These are phyloP conservation scores for Cryptococcus jaspeensis DNA, from an alignment of 1,284 basidiomycete genomes.

Conservation along the genomic window DNA sequence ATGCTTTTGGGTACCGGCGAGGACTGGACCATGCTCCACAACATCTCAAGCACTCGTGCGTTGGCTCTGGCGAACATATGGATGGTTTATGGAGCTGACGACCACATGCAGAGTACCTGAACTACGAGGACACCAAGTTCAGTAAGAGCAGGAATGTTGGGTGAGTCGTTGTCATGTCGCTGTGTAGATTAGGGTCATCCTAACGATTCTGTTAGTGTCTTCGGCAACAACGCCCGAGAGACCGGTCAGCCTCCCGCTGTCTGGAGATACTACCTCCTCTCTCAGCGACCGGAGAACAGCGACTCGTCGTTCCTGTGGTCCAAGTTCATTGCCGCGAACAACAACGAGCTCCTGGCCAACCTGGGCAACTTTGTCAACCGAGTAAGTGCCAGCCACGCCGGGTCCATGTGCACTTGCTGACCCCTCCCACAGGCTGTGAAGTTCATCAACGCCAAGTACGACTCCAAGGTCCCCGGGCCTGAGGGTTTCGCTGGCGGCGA, in stretches of 20 bases:
- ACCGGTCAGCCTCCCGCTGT: conserved; percentile 91
- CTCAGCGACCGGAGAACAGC: conserved; percentile 87
- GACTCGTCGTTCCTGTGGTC: conserved; percentile 98
- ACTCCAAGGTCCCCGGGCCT: conserved; percentile 74
- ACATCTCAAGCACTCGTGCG: conserved; percentile 89
- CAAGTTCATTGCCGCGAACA: conserved; percentile 91
- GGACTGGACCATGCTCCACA: conserved; percentile 90
- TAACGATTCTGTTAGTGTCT: conserved; percentile 59
- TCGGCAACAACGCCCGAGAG: conserved; percentile 90
- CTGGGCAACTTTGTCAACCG: conserved; percentile 99
- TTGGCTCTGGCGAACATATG: conserved; percentile 4
- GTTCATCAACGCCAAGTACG: conserved; percentile 86
- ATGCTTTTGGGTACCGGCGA: conserved; percentile 86
- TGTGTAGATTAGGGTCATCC: background rate
- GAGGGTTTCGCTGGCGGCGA: conserved; percentile 62
- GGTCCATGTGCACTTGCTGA: background rate
- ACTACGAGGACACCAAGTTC: conserved; percentile 99
- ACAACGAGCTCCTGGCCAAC: conserved; percentile 92
- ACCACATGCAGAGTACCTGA: conserved; percentile 75
- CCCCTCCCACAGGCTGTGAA: conserved; percentile 61
- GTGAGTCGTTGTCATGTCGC: conserved; percentile 20
- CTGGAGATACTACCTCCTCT: conserved; percentile 96
- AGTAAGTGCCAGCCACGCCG: conserved; percentile 36
- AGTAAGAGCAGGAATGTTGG: conserved; percentile 96
- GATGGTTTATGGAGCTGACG: too few species aligned